A percentile compares a stretch with the other conserved stretches of the same genome.
Evolutionary conservation across 495 filamentous ascomycete genomes (phyloP).

Genomic region (Penicillium herquei): DNA sequence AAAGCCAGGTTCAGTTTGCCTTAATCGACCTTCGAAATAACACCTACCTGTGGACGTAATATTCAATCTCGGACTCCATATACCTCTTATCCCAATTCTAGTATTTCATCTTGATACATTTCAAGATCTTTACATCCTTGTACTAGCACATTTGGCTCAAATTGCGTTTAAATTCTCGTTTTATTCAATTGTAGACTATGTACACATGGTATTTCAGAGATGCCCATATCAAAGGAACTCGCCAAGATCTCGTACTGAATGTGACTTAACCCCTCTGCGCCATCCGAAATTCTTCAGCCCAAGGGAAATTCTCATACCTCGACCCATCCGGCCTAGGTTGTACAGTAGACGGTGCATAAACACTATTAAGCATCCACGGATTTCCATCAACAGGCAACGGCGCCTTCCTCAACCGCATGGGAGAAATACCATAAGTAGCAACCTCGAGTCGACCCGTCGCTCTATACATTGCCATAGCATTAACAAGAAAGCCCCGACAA

Average conservation of each 20-base stretch:
- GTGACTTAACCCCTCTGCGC: neutral
- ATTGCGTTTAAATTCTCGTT: too few relatives aligned
- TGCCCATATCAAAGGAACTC: neutral
- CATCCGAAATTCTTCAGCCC: slow-evolving; percentile 3
- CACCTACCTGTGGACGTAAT: too few relatives aligned
- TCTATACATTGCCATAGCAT: slow-evolving; percentile 11
- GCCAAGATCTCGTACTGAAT: neutral
- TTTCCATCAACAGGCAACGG: slow-evolving; percentile 4
- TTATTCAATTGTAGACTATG: too few relatives aligned
- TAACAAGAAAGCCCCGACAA: neutral
- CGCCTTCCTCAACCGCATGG: slow-evolving; percentile 7
- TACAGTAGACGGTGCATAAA: slow-evolving; percentile 9
- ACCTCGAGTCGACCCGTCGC: slow-evolving; percentile 7
- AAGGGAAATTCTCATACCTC: slow-evolving; percentile 15
- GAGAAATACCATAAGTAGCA: slow-evolving; percentile 10
- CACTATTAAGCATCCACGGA: slow-evolving; percentile 15
- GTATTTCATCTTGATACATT: too few relatives aligned
- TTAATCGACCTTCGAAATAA: too few relatives aligned
- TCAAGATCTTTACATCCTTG: too few relatives aligned
- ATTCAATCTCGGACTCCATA: too few relatives aligned
- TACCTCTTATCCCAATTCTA: too few relatives aligned
- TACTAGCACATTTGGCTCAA: too few relatives aligned
- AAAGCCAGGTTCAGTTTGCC: too few relatives aligned
- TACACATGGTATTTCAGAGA: too few relatives aligned
- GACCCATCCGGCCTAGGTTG: slow-evolving; percentile 2